Evolutionary conservation across 345 rosid genomes (phyloP), one percentile per base, ranked within the genome.

Genomic region (Camelina laxa): DNA sequence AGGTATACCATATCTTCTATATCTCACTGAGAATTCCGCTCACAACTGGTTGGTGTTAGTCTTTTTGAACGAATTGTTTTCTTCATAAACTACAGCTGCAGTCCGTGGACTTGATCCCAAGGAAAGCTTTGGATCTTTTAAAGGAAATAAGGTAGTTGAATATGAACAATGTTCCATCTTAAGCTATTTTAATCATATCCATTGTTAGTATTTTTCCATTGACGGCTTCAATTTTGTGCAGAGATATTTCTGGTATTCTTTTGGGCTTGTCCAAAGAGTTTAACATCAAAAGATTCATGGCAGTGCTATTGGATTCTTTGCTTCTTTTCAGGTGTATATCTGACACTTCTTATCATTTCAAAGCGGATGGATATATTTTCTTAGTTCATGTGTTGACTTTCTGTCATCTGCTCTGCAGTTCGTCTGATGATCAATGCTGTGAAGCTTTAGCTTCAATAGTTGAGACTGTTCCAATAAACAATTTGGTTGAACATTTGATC

Each of bases 281-380:
- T 77, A 87, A 87, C 66, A 82, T 89, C 31, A 92, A 90, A 76
- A 88, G 74, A 61, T 95, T 95, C 84, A 80, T 92, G 73, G 81
- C 80, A 35, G 70, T 86, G 69, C 75, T 95, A 73, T 35, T 95
- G 80, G 87, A 77, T 58, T 84, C 96, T 73, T 66, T 95, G 58
- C 84, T 87, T 53, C 87, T 84, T 67, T 75, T 77, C 84, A 87
- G 99, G 98, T 95, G 56, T 67, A 74, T 53, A 69, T 38, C 45
- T 64, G 70, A 70, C 76, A 61, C 36, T 76, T 22, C 47, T 27
- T 15, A 6, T 66, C 69, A 54, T 60, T 47, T 60, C 1, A 45
- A 27, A 48, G 42, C 42, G 1, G 44, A 33, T 59, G 33, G 27
- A 22, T 61, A 15, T 42, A 11, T 65, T 53, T 67, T 41, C 39